Evolutionary conservation across 768 basidiomycete genomes (phyloP), one percentile per base, ranked within the genome.

Genomic region (Hericium erinaceus): DNA sequence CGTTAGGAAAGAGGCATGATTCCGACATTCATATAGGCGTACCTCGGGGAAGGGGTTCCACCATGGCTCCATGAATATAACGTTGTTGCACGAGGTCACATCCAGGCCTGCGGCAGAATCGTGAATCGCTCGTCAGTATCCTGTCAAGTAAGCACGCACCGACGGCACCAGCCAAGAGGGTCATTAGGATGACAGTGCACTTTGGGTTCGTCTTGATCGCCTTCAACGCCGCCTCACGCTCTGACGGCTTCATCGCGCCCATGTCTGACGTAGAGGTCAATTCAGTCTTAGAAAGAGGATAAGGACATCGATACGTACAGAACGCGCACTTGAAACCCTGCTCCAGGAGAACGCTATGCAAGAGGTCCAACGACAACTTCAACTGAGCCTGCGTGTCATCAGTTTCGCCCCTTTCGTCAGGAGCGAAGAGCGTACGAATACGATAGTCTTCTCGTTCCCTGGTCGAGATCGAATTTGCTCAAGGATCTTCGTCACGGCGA

Each of bases 41-140:
- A 62, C 61, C 58, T 62, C 61, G 15, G 59, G 40, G 37, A 48
- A 62, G 4, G 61, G 61, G 39, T 62, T 62, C 61, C 61, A 62
- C 61, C 61, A 62, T 33, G 61, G 61, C 38, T 62, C 61, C 7
- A 62, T 24, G 8, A 62, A 18, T 11, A 62, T 48, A 16, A 62
- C 55, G 52, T 57, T 39, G 51, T 59, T 62, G 52, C 61, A 62
- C 37, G 58, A 49, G 11, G 58, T 59, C 16, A 62, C 56, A 41
- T 62, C 59, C 8, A 62, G 54, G 22, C 61, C 61, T 55, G 39
- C 39, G 24, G 8, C 13, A 55, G 18, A 18, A 20, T 48, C 12
- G 5, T 16, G 15, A 9, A 15, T 20, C 39, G 33, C 46, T 16
- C 18, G 16, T 12, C 2, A 33, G 15, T 28, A 18, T 15, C 9